Base-by-base conservation (phyloP, 164 flowering plant species). In the Vitis amurensis region DNA sequence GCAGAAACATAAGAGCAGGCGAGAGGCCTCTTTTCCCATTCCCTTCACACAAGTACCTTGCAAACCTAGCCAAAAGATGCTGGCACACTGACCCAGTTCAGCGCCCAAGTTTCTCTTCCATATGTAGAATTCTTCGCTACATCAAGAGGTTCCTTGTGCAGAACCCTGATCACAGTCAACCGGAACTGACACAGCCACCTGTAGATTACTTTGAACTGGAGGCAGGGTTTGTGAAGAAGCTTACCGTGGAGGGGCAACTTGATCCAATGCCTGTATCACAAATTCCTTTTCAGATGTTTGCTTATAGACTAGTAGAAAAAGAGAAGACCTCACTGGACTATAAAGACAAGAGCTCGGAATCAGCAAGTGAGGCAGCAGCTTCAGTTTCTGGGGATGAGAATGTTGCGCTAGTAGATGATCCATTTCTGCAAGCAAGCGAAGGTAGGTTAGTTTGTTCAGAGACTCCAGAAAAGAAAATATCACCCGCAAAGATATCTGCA, bases 1-100 rank as follows among this genome's bases (percentile, higher is more conserved):
- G 87, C 29, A 66, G 88, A 68, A 94, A 91, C 73, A 84, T 94
- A 29, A 82, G 86, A 64, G 88, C 91, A 16, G 98, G 98, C 8
- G 98, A 91, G 80, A 83, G 98, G 67, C 99, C 99, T 37, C 77
- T 94, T 7, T 94, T 94, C 75, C 95, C 99, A 55, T 82, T 71
- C 67, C 79, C 75, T 47, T 73, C 91, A 15, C 97, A 97, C 11
- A 94, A 89, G 68, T 92, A 80, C 78, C 76, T 94, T 2, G 82
- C 81, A 0, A 87, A 71, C 78, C 71, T 94, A 64, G 92, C 89
- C 64, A 91, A 81, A 58, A 92, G 69, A 75, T 94, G 99, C 64
- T 94, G 97, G 97, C 94, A 89, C 9, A 37, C 80, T 4, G 95
- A 92, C 64, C 95, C 95, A 8, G 14, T 15, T 57, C 87, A 78